These are phyloP conservation scores for Knufia petricola DNA, from an alignment of 2,329 filamentous ascomycete genomes.

Conservation along the genomic window DNA sequence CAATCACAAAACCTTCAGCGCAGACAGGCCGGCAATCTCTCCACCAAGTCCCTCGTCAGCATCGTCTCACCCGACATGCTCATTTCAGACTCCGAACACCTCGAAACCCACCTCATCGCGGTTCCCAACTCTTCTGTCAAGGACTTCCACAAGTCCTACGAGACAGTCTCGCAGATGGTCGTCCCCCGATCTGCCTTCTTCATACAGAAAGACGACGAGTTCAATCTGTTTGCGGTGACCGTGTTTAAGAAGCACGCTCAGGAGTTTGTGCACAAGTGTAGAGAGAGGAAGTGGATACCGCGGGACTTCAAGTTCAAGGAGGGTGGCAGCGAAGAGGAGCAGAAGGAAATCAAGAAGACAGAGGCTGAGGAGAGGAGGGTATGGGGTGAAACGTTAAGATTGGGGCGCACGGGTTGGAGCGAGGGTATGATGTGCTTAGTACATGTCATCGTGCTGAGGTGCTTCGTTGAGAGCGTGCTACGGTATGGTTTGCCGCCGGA, in stretches of 20 bases:
- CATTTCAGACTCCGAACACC: slow-evolving; percentile 77
- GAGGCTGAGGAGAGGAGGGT: slow-evolving; percentile 78
- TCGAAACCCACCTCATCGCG: slow-evolving; percentile 88
- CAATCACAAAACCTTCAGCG: slow-evolving; percentile 72
- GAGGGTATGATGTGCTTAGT: slow-evolving; percentile 95
- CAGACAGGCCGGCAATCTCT: slow-evolving; percentile 86
- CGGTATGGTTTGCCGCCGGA: slow-evolving; percentile 86
- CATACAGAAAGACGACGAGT: slow-evolving; percentile 80
- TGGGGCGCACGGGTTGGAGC: slow-evolving; percentile 86
- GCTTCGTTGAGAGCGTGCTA: slow-evolving; percentile 97
- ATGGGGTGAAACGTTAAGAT: slow-evolving; percentile 80
- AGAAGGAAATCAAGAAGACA: slow-evolving; percentile 72
- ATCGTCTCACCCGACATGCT: slow-evolving; percentile 73
- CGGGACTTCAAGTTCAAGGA: slow-evolving; percentile 89
- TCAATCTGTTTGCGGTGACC: slow-evolving; percentile 76
- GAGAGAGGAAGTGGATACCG: slow-evolving; percentile 90
- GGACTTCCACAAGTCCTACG: slow-evolving; percentile 82
- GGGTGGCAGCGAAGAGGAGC: slow-evolving; percentile 80
- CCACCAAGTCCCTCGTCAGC: slow-evolving; percentile 85
- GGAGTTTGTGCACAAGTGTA: slow-evolving; percentile 85
- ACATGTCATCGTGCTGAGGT: slow-evolving; percentile 78
- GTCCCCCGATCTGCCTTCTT: slow-evolving; percentile 78
- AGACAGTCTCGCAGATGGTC: slow-evolving; percentile 81
- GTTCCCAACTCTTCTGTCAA: slow-evolving; percentile 72
- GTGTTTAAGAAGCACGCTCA: slow-evolving; percentile 83